Percentiles rank a stretch among this genome's conserved stretches.
These are phyloP conservation scores for Plasmodium reichenowi DNA, from an alignment of 169 alveolate genomes.

Conservation along the genomic window DNA sequence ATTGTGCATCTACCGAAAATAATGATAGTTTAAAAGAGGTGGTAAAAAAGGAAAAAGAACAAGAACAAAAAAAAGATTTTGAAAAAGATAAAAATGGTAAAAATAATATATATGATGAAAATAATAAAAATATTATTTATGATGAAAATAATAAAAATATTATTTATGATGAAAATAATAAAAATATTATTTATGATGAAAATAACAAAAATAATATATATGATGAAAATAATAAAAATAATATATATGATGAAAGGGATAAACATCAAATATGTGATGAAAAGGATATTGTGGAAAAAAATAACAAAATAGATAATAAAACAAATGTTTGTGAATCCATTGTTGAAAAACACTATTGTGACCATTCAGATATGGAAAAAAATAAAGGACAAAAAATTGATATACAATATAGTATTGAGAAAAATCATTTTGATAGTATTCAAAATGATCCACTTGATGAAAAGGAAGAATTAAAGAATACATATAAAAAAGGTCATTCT, in stretches of 20 bases:
- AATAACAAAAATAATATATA: not conserved
- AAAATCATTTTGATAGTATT: no score
- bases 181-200: not conserved
- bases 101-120: not conserved
- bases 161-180: not conserved
- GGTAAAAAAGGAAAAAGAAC: not conserved
- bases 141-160: not conserved
- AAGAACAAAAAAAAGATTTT: constrained; percentile 3
- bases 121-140: not conserved
- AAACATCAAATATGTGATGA: not conserved
- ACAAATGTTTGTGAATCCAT: no score
- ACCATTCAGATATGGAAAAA: no score
- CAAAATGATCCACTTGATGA: not conserved
- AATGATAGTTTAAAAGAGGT: not conserved
- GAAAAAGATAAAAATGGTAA: not conserved
- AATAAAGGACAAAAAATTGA: no score
- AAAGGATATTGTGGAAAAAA: not conserved
- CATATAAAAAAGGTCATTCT: not conserved
- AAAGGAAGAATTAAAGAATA: not conserved
- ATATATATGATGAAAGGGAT: not conserved
- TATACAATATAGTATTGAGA: no score
- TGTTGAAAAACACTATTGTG: no score
- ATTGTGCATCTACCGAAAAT: not conserved
- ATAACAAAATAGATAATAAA: no score
- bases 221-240: not conserved